Evolutionary conservation across 2,329 filamentous ascomycete species (phyloP).

Genomic region (Cylindrodendrum hubeiense): DNA sequence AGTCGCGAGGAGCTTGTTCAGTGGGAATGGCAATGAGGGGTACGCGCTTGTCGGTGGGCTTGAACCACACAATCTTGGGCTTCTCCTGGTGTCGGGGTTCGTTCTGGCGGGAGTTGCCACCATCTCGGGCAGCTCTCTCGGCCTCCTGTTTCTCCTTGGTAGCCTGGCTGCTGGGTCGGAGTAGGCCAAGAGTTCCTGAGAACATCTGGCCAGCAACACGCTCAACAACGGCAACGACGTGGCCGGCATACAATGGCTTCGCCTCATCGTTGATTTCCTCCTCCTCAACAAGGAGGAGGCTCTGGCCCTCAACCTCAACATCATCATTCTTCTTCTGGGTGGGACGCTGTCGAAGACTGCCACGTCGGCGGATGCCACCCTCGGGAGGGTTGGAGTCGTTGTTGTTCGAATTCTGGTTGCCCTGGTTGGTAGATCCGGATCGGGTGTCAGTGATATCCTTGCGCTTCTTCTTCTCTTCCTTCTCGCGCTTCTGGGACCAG

Average conservation of each 20-base stretch:
- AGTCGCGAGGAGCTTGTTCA: conserved; percentile 96
- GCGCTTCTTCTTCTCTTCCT: conserved; percentile 99
- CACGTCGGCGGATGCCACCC: conserved; percentile 89
- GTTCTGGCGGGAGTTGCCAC: conserved; percentile 76
- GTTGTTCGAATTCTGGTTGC: conserved; percentile 73
- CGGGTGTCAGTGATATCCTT: conserved; percentile 98
- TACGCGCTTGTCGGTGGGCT: conserved; percentile 98
- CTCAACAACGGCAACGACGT: conserved; percentile 97
- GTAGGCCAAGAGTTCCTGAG: conserved; percentile 91
- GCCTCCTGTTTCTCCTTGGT: conserved; percentile 99
- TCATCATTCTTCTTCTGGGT: conserved; percentile 99
- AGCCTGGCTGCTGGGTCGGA: conserved; percentile 96
- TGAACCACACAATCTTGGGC: conserved; percentile 99
- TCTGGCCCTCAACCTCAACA: conserved; percentile 98
- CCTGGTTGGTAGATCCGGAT: conserved; percentile 79
- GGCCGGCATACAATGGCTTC: conserved; percentile 96
- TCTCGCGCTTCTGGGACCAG: conserved; percentile 98
- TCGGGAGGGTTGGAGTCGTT: conserved; percentile 76
- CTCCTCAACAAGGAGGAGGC: conserved; percentile 94
- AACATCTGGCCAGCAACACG: conserved; percentile 99
- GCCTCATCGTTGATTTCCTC: conserved; percentile 99
- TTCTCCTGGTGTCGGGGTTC: conserved; percentile 89
- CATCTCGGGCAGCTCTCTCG: conserved; percentile 91
- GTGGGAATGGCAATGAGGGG: conserved; percentile 98
- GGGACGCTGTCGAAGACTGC: conserved; percentile 94